A percentile compares a stretch with the other conserved stretches of the same genome.
phyloP scores from a whole-genome alignment of 2,329 filamentous ascomycete genomes.

The Aspergillus transmontanensis region DNA sequence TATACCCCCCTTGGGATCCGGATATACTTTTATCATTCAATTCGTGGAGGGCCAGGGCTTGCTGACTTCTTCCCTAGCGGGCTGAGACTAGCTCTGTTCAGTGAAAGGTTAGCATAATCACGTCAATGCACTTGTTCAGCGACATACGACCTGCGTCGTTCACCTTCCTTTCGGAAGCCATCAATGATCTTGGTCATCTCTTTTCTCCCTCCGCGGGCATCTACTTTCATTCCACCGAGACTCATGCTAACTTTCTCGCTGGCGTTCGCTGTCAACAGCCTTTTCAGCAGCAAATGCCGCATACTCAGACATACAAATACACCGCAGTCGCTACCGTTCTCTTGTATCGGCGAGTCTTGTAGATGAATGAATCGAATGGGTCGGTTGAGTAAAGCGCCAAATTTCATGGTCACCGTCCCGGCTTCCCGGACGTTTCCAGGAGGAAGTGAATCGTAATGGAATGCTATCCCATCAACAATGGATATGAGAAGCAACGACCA shows the following conservation, averaged over 20 bases:
- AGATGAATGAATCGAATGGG: conserved; percentile 76
- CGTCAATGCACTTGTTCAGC: background rate
- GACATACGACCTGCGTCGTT: conserved; percentile 77
- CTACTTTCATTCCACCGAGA: conserved; percentile 80
- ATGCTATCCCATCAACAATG: conserved; percentile 84
- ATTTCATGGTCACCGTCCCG: conserved; percentile 66
- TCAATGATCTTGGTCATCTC: conserved; percentile 93
- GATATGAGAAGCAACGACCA: conserved; percentile 93
- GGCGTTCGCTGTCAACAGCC: conserved; percentile 76
- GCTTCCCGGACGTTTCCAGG: conserved; percentile 77
- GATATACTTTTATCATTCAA: conserved; percentile 16
- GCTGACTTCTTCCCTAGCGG: conserved; percentile 26
- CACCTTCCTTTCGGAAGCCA: conserved; percentile 80
- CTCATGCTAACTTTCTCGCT: conserved; percentile 93
- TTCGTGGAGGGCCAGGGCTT: conserved; percentile 27
- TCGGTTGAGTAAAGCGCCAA: conserved; percentile 68
- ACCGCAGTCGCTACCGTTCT: conserved; percentile 90
- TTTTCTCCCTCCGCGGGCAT: conserved; percentile 77
- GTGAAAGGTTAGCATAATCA: background rate
- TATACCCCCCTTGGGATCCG: background rate
- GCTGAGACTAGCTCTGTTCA: conserved; percentile 24
- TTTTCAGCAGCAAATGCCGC: conserved; percentile 86
- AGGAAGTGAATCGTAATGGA: conserved; percentile 91
- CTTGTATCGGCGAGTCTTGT: conserved; percentile 83
- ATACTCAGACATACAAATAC: conserved; percentile 96